Conservation (phyloP, 2,329 filamentous ascomycete species). For the Trichophyton rubrum region DNA sequence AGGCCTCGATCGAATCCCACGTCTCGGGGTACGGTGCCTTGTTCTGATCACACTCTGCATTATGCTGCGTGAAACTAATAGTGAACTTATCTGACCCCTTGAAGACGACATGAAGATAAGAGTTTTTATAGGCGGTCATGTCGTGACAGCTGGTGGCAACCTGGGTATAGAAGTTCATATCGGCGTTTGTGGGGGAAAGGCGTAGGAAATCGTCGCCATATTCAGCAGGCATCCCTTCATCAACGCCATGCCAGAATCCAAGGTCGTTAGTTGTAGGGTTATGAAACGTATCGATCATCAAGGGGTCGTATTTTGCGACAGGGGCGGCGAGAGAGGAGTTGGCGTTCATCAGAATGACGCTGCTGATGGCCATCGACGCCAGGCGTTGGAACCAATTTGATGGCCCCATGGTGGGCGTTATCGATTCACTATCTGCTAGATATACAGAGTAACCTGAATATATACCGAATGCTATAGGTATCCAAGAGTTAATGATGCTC, state of each 20-base stretch:
- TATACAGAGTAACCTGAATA: neutral
- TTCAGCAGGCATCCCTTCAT: slow-evolving; percentile 45
- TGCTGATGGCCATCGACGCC: neutral
- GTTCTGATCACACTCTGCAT: slow-evolving; percentile 43
- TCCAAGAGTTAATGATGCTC: neutral
- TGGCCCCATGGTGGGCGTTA: neutral
- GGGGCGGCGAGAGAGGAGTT: neutral
- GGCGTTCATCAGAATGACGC: neutral
- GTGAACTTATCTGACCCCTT: slow-evolving; percentile 51
- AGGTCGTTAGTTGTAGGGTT: slow-evolving; percentile 44
- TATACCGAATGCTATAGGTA: neutral
- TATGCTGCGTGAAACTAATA: slow-evolving; percentile 55
- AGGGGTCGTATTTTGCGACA: slow-evolving; percentile 1
- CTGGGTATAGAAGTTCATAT: slow-evolving; percentile 51
- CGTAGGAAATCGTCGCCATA: slow-evolving; percentile 42
- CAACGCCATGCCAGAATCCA: slow-evolving; percentile 53
- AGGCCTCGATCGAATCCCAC: slow-evolving; percentile 54
- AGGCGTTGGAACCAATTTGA: neutral
- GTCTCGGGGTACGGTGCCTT: slow-evolving; percentile 52
- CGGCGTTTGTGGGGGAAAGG: slow-evolving; percentile 47
- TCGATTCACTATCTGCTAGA: no score
- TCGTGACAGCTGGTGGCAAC: slow-evolving; percentile 45
- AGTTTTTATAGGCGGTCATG: slow-evolving; percentile 41
- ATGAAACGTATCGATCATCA: slow-evolving; percentile 50
- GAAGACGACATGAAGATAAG: slow-evolving; percentile 54